phyloP scores from a whole-genome alignment of 2,329 filamentous ascomycete genomes.

The Cytospora piceae region DNA sequence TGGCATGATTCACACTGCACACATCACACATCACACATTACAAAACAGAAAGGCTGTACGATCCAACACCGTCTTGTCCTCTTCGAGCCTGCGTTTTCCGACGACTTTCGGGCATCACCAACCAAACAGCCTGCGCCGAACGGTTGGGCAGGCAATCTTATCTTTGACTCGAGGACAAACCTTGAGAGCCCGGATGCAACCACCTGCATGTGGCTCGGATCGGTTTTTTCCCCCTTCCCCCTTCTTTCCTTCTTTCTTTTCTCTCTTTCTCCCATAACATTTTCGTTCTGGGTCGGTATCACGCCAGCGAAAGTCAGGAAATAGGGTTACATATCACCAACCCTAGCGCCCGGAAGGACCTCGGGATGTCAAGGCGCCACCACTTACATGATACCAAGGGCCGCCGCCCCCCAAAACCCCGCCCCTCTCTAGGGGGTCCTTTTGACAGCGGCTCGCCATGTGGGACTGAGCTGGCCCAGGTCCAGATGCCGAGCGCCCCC shows the following conservation, averaged over 20 bases:
- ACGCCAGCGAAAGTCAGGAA: not conserved
- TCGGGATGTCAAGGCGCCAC: not conserved
- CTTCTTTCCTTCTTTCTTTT: too few relatives aligned
- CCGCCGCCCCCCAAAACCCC: too few relatives aligned
- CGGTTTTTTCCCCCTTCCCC: not conserved
- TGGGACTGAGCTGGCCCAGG: not conserved
- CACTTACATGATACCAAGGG: not conserved
- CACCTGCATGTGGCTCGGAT: not conserved
- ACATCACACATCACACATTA: not conserved
- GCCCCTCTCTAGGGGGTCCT: not conserved
- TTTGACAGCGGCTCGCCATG: not conserved
- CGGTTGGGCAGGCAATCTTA: not conserved
- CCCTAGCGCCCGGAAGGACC: not conserved
- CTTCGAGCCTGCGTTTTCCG: constrained; percentile 10
- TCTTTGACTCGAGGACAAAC: too few relatives aligned
- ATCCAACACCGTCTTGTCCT: constrained; percentile 8
- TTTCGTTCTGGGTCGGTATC: not conserved
- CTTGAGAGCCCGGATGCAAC: not conserved
- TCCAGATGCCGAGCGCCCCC: not conserved
- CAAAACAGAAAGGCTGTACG: not conserved
- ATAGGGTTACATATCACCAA: not conserved
- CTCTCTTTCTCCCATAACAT: not conserved
- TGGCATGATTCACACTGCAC: not conserved
- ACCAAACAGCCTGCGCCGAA: not conserved
- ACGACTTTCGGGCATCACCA: constrained; percentile 23